These are phyloP conservation scores for Pleomassaria siparia DNA, from an alignment of 2,329 filamentous ascomycete species.

Conservation along the genomic window DNA sequence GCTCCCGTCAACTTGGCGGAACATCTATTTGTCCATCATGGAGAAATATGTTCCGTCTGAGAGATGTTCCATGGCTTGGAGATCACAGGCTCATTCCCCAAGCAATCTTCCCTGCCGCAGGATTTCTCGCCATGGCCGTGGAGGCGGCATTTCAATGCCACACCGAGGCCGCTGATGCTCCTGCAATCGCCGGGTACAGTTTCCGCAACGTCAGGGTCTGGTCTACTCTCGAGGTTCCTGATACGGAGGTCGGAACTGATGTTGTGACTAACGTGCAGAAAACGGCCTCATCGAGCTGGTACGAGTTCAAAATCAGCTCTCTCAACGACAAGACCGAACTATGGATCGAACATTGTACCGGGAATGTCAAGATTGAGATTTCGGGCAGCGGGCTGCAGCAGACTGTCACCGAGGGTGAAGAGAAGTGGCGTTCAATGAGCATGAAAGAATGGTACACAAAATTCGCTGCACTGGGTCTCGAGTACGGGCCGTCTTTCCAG, in stretches of 20 bases:
- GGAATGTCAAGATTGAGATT: slow-evolving; percentile 12
- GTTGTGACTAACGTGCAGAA: too few relatives aligned
- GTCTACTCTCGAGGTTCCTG: too few relatives aligned
- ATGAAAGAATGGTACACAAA: slow-evolving; percentile 22
- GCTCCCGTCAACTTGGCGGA: slow-evolving; percentile 24
- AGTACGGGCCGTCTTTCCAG: slow-evolving; percentile 24
- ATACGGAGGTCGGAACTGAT: too few relatives aligned
- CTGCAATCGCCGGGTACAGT: too few relatives aligned
- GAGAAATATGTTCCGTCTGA: slow-evolving; percentile 25
- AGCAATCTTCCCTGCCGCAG: too few relatives aligned
- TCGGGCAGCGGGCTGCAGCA: not conserved
- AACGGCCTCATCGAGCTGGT: not conserved
- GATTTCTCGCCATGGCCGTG: too few relatives aligned
- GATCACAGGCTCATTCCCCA: slow-evolving; percentile 42
- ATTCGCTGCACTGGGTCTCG: slow-evolving; percentile 18
- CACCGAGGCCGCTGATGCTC: too few relatives aligned
- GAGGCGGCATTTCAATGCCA: too few relatives aligned
- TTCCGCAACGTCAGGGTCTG: too few relatives aligned
- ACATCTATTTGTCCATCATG: slow-evolving; percentile 13
- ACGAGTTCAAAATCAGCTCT: slow-evolving; percentile 13
- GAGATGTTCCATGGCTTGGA: slow-evolving; percentile 46
- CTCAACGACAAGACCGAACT: slow-evolving; percentile 6
- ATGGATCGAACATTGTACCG: slow-evolving; percentile 30
- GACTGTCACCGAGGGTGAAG: not conserved
- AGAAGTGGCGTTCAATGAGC: not conserved